Evolutionary conservation across 306 rosid species (phyloP).

Genomic region (Cucurbita moschata): DNA sequence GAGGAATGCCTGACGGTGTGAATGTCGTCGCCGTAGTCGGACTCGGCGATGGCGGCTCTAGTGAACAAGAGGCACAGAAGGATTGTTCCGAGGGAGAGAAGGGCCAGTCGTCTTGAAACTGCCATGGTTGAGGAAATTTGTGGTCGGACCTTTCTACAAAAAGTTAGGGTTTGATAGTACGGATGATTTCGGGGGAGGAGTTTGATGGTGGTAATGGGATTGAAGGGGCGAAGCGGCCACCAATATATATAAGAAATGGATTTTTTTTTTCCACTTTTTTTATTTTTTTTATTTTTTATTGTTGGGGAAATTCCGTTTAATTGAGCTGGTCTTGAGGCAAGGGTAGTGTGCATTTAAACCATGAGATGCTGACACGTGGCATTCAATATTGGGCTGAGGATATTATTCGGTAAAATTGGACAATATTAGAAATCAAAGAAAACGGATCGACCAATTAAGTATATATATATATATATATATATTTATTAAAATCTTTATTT

Average conservation of each 20-base stretch:
- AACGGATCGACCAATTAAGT: too few species aligned
- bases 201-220: neutral
- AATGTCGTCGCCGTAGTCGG: neutral
- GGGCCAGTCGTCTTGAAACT: slow-evolving; percentile 13
- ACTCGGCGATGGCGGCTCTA: slow-evolving; percentile 6
- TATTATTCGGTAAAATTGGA: neutral
- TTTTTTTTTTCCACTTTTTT: neutral
- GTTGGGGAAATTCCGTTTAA: neutral
- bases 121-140: slow-evolving; percentile 12
- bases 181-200: neutral
- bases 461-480: too few species aligned
- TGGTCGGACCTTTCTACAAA: neutral
- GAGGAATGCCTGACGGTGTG: slow-evolving; percentile 1
- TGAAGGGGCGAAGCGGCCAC: neutral
- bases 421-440: too few species aligned
- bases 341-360: neutral
- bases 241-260: neutral
- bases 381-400: neutral
- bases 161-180: neutral
- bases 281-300: neutral
- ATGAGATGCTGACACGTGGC: neutral
- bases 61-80: slow-evolving; percentile 11
- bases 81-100: slow-evolving; percentile 17
- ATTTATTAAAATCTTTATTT: too few species aligned
- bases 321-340: slow-evolving; percentile 2